Evolutionary conservation across 345 rosid species (phyloP).

Genomic region (Pseudoturritis turrita): DNA sequence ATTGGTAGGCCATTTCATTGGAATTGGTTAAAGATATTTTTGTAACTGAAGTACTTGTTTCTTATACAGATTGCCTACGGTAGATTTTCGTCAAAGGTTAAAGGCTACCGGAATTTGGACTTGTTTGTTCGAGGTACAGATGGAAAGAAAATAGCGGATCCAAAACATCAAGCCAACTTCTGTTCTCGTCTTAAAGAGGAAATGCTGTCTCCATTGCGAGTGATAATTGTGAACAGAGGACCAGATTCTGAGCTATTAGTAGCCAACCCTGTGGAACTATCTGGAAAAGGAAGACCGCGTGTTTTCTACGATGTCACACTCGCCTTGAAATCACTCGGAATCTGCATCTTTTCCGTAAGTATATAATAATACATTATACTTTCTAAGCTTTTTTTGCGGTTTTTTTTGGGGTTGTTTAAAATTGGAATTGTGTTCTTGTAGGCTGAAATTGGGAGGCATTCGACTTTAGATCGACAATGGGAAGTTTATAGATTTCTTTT

Average conservation of each 20-base stretch:
- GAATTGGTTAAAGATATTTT: background rate
- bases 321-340: slow-evolving; percentile 54
- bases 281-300: slow-evolving; percentile 74
- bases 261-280: slow-evolving; percentile 74
- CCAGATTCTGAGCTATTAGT: slow-evolving; percentile 69
- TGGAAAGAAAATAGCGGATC: slow-evolving; percentile 60
- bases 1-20: background rate
- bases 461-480: slow-evolving; percentile 54
- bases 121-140: slow-evolving; percentile 59
- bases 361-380: background rate
- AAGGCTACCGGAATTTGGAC: slow-evolving; percentile 50
- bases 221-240: slow-evolving; percentile 55
- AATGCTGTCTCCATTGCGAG: slow-evolving; percentile 59
- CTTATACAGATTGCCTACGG: slow-evolving; percentile 55
- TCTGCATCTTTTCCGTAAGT: slow-evolving; percentile 68
- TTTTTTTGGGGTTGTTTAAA: background rate
- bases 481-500: slow-evolving; percentile 77
- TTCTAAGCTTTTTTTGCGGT: background rate
- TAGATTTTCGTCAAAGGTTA: slow-evolving; percentile 47
- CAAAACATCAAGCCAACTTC: slow-evolving; percentile 41
- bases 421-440: background rate
- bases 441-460: slow-evolving; percentile 76
- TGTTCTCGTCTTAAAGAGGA: slow-evolving; percentile 54
- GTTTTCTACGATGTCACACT: slow-evolving; percentile 68
- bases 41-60: slow-evolving; percentile 13